phyloP scores from a whole-genome alignment of 768 basidiomycete species.

The Exsudoporus frostii region DNA sequence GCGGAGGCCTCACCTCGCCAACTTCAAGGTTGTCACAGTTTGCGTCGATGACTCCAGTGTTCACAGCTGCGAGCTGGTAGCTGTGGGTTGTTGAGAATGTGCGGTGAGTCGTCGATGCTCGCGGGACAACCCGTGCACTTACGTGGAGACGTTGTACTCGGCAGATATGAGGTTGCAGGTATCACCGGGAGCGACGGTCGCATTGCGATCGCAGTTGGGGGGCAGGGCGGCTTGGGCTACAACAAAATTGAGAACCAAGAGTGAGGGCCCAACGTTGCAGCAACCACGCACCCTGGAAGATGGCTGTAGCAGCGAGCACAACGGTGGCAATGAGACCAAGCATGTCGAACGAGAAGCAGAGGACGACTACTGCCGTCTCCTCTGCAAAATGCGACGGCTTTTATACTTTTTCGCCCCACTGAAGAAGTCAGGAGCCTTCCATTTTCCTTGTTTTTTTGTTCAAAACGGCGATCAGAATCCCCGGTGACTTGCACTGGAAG shows the following conservation, averaged over 20 bases:
- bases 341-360: conserved; percentile 11
- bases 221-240: conserved; percentile 44
- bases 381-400: neutral
- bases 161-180: conserved; percentile 68
- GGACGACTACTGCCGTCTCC: neutral
- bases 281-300: conserved; percentile 17
- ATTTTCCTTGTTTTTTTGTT: neutral
- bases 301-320: conserved; percentile 11
- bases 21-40: conserved; percentile 55
- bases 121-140: conserved; percentile 17
- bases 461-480: neutral
- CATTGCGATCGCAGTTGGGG: conserved; percentile 53
- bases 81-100: conserved; percentile 23
- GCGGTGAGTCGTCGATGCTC: neutral
- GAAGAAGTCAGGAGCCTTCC: no score
- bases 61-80: conserved; percentile 57
- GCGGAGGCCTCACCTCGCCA: conserved; percentile 39
- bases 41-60: conserved; percentile 45
- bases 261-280: neutral
- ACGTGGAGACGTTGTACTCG: conserved; percentile 61
- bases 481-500: neutral
- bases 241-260: conserved; percentile 17
- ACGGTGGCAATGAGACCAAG: conserved; percentile 15
- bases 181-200: conserved; percentile 55
- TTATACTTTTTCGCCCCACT: conserved; percentile 16